Base-by-base conservation (phyloP, 148 eudicot genomes). In the Fallopia convolvulus region DNA sequence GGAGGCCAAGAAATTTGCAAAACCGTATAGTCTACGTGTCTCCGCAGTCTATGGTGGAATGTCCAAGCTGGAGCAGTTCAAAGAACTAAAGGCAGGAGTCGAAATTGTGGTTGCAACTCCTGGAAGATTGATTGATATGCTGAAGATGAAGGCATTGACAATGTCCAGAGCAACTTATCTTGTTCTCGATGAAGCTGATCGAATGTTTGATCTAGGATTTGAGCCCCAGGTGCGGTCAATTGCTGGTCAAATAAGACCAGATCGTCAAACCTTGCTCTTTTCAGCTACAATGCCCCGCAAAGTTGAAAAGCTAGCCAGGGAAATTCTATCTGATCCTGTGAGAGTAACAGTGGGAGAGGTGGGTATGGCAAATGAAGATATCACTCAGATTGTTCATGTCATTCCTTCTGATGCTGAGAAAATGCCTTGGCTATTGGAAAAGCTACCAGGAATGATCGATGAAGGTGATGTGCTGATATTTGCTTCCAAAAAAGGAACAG, bases 201-300 rank as follows among this genome's bases (percentile, higher is more conserved):
- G 99, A 41, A 95, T 95, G 98, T 92, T 95, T 89, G 99, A 95
- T 80, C 97, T 95, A 50, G 99, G 99, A 44, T 95, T 95, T 85
- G 99, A 95, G 89, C 97, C 99, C 21, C 99, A 95, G 58, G 89
- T 95, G 85, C 87, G 97, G 83, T 95, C 99, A 13, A 90, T 95
- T 60, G 99, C 92, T 76, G 99, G 97, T 84, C 99, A 93, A 82
- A 93, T 95, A 78, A 88, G 99, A 87, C 97, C 99, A 72, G 99
- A 95, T 72, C 93, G 99, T 44, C 97, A 95, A 75, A 93, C 97
- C 32, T 83, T 87, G 77, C 94, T 93, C 79, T 95, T 95, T 84
- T 93, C 99, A 46, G 99, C 99, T 18, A 95, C 98, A 52, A 95
- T 95, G 99, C 94, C 97, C 52, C 89, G 90, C 56, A 95, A 89